Evolutionary conservation across 768 basidiomycete species (phyloP), one percentile per base, ranked within the genome.

Genomic region (Lenzites betulinus): DNA sequence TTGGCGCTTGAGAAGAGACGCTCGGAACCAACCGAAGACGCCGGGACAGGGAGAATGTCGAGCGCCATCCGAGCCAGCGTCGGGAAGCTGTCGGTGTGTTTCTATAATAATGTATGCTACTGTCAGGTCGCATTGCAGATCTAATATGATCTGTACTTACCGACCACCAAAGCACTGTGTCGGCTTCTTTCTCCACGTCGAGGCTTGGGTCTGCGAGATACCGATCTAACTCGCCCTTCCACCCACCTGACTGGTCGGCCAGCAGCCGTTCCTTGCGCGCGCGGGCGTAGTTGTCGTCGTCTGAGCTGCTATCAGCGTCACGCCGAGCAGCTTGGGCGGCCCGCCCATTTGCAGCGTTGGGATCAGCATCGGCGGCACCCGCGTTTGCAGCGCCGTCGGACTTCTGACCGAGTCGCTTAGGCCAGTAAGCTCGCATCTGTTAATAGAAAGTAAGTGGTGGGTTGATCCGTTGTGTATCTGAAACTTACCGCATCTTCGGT

Each of bases 161-260:
- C 23, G 28, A 51, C 67, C 65, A 67, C 65, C 59, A 66, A 11
- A 44, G n/a, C 3, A 69, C 43, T 11, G 64, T 62, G 25, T 69
- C 46, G 0, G 46, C 63, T 4, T 67, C 51, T n/a, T 63, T 64
- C 2, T 41, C 46, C 5, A 68, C 61, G 20, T 67, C 26, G 1
- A n/a, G 35, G 1, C 43, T 41, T 4, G 64, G 43, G 23, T 67
- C 66, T 1, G 47, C 35, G 1, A 67, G 66, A 54, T 72, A 67
- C 16, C 25, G 53, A 8, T 51, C n/a, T 1, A 66, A 38, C 35
- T 66, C 59, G 0, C 33, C 44, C 2, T 20, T 13, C 62, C 62
- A 63, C 2, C 58, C 65, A 28, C 28, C 43, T 67, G 20, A 3
- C 71, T 70, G 53, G 72, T n/a, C 49, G 16, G 13, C 28, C 7